These are phyloP conservation scores for Elsinoe necatrix DNA, from an alignment of 2,329 filamentous ascomycete genomes.

Conservation along the genomic window DNA sequence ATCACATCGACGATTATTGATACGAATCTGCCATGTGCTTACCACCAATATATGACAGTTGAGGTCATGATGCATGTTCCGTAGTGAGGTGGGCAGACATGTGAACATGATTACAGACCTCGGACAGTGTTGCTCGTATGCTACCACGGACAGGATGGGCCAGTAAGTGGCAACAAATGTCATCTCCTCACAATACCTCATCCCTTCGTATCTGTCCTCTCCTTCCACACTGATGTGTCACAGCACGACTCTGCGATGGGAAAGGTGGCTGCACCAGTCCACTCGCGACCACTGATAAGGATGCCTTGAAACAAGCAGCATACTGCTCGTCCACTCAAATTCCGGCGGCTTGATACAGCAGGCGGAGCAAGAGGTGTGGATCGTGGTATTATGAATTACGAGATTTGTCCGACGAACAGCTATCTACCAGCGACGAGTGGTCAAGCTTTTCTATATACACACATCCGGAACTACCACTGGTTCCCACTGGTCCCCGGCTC, in stretches of 20 bases:
- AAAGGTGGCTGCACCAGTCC: background rate
- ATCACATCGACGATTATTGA: constrained; percentile 3
- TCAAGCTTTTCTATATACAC: background rate
- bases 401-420: background rate
- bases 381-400: background rate
- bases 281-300: background rate
- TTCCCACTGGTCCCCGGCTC: background rate
- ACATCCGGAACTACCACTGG: background rate
- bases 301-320: background rate
- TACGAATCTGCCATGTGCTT: background rate
- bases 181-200: background rate
- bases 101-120: background rate
- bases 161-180: too few species aligned
- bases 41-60: background rate
- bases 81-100: background rate
- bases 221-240: background rate
- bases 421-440: background rate
- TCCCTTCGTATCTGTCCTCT: background rate
- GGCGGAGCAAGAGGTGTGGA: background rate
- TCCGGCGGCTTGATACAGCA: background rate
- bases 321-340: background rate
- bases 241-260: background rate
- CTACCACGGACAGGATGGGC: background rate
- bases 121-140: background rate
- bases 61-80: background rate